Conservation (phyloP, 2,329 filamentous ascomycete genomes). For the Furcasterigmium sp. region DNA sequence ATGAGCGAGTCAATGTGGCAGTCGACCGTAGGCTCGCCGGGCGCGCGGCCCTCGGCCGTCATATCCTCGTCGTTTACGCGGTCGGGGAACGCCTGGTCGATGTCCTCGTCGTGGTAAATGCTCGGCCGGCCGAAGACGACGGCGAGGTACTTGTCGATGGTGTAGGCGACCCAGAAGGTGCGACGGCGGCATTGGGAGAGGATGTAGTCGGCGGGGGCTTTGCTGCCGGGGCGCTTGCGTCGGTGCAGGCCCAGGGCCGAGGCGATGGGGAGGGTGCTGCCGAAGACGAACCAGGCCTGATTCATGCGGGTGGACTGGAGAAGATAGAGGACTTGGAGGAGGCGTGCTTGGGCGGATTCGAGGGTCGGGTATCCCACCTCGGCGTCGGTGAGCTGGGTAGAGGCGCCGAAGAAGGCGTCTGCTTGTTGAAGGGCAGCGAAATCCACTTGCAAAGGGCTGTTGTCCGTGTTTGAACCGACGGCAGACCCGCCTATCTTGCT, state of each 20-base stretch:
- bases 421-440: constrained; percentile 12
- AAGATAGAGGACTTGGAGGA: constrained; percentile 54
- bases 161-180: constrained; percentile 59
- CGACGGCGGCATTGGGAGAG: constrained; percentile 47
- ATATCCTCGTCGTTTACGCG: constrained; percentile 53
- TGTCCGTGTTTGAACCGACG: not conserved
- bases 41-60: constrained; percentile 26
- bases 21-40: constrained; percentile 26
- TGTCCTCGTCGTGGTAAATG: constrained; percentile 58
- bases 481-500: constrained; percentile 23
- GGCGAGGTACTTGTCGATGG: constrained; percentile 57
- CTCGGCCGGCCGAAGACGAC: constrained; percentile 58
- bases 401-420: constrained; percentile 18
- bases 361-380: constrained; percentile 49
- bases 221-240: constrained; percentile 3
- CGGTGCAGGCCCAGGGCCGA: constrained; percentile 31
- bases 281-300: constrained; percentile 56
- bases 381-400: constrained; percentile 24
- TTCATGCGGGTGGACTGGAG: constrained; percentile 55
- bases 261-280: constrained; percentile 48
- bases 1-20: constrained; percentile 44
- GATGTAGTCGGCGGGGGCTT: constrained; percentile 30
- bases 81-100: constrained; percentile 55
- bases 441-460: not conserved
- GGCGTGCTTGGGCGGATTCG: constrained; percentile 51